These are phyloP conservation scores for Mycena pura DNA, from an alignment of 768 basidiomycete species.

Conservation along the genomic window DNA sequence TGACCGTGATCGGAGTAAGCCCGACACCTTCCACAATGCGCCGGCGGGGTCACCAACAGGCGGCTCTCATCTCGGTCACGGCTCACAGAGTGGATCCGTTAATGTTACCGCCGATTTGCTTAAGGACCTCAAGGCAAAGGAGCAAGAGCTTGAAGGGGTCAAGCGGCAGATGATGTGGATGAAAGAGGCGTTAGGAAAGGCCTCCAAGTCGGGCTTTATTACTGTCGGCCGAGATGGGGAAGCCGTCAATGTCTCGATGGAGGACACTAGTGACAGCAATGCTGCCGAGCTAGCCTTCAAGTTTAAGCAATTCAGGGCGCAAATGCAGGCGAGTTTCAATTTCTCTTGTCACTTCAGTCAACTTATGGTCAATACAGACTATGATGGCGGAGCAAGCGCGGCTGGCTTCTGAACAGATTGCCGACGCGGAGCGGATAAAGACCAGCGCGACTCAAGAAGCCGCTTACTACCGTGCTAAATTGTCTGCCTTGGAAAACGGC, in stretches of 20 bases:
- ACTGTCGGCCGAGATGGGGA: constrained; percentile 61
- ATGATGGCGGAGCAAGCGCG: constrained; percentile 77
- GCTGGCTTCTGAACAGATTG: constrained; percentile 75
- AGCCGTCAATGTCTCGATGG: constrained; percentile 38
- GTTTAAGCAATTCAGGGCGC: constrained; percentile 88
- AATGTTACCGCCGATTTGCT: constrained; percentile 79
- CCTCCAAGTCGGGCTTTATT: constrained; percentile 80
- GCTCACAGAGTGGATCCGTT: constrained; percentile 60
- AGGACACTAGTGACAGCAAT: constrained; percentile 54
- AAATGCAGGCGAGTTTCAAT: constrained; percentile 73
- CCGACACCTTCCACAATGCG: constrained; percentile 65
- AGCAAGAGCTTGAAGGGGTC: constrained; percentile 77
- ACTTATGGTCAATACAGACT: constrained; percentile 52
- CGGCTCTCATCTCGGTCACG: constrained; percentile 50
- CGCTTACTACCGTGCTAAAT: constrained; percentile 93
- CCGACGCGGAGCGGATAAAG: constrained; percentile 80
- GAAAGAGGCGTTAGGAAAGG: constrained; percentile 78
- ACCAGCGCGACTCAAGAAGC: constrained; percentile 89
- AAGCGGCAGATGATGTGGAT: constrained; percentile 87
- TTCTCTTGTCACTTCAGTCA: constrained; percentile 1
- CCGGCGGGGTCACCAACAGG: constrained; percentile 49
- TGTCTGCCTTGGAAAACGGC: constrained; percentile 82
- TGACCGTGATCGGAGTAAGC: constrained; percentile 55
- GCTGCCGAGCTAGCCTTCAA: constrained; percentile 76
- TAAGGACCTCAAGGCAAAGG: constrained; percentile 82